Percentiles rank a stretch among this genome's conserved stretches.
Conservation (phyloP, 73 alveolate genomes). For the Breviolum minutum region DNA sequence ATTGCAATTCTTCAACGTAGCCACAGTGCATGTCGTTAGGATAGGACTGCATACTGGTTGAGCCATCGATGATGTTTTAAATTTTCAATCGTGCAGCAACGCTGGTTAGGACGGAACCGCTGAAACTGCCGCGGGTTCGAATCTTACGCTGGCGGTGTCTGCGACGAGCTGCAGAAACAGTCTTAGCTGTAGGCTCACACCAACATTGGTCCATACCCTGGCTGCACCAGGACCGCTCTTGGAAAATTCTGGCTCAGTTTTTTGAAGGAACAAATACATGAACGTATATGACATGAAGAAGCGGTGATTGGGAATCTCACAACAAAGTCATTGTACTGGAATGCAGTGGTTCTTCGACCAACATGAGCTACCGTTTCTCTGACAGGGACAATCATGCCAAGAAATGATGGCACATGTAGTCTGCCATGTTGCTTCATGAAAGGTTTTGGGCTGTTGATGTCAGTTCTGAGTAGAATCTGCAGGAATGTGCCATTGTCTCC, state of each 20-base stretch:
- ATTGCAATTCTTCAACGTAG: background rate
- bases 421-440: no score
- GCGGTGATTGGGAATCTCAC: background rate
- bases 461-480: background rate
- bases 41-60: no score
- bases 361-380: no score
- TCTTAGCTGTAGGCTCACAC: conserved; percentile 38
- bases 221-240: conserved; percentile 37
- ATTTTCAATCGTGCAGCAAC: background rate
- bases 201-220: conserved; percentile 79
- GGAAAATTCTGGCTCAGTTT: background rate
- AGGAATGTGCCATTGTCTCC: conserved; percentile 76
- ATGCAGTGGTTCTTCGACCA: no score
- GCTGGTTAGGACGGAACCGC: background rate
- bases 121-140: conserved; percentile 55
- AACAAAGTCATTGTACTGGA: background rate
- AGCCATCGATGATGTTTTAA: background rate
- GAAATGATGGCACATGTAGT: no score
- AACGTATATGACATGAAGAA: no score
- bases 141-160: background rate
- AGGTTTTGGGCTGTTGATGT: no score
- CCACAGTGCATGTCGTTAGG: background rate
- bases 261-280: no score
- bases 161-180: background rate
- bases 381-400: no score